A percentile compares a stretch with the other conserved stretches of the same genome.
Conservation (phyloP, 768 basidiomycete genomes). For the Fibroporia radiculosa region DNA sequence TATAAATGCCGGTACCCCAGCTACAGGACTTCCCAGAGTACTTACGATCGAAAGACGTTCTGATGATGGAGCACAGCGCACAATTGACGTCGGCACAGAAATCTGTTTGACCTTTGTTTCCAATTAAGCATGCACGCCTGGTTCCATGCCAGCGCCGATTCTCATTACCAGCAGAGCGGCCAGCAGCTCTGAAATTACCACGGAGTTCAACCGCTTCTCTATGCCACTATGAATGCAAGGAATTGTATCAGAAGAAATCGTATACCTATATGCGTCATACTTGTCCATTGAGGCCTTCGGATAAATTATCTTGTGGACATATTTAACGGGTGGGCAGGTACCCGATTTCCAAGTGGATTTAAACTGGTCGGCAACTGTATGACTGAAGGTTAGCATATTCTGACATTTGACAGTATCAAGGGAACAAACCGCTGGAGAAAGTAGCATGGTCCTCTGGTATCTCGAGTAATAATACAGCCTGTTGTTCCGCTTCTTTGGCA, state of each 20-base stretch:
- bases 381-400: too few species aligned
- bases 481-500: conserved; percentile 43
- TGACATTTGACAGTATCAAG: too few species aligned
- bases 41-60: conserved; percentile 54
- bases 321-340: conserved; percentile 51
- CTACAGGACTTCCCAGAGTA: conserved; percentile 64
- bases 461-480: conserved; percentile 50
- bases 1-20: conserved; percentile 39
- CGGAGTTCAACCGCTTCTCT: conserved; percentile 51
- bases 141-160: conserved; percentile 76
- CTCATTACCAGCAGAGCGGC: conserved; percentile 59
- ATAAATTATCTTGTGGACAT: conserved; percentile 57
- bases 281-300: conserved; percentile 40
- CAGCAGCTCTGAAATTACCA: conserved; percentile 47
- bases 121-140: conserved; percentile 52
- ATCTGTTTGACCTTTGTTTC: conserved; percentile 48
- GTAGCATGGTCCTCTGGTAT: conserved; percentile 52
- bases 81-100: conserved; percentile 52
- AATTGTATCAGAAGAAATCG: too few species aligned
- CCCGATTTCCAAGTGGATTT: conserved; percentile 62
- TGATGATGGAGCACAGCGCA: conserved; percentile 56
- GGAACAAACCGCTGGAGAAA: conserved; percentile 51
- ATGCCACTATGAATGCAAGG: too few species aligned
- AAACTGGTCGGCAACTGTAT: conserved; percentile 56
- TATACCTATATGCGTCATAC: conserved; percentile 58